Evolutionary conservation across 345 rosid species (phyloP), one percentile per base, ranked within the genome.

Genomic region (Schrenkiella parvula): DNA sequence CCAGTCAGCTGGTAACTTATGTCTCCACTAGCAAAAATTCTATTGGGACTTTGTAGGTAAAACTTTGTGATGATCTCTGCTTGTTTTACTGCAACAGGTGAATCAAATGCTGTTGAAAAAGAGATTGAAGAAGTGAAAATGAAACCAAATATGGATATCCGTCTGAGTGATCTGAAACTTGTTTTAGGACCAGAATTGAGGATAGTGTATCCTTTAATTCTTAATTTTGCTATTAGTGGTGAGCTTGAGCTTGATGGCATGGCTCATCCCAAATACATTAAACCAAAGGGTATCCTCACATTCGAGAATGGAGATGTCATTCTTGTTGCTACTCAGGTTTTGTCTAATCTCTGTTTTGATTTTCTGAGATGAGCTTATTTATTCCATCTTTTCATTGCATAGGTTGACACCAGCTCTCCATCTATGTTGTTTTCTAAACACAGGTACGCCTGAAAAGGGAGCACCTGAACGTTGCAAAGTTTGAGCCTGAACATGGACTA

Each of bases 301-400:
- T 91, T 95, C 72, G 97, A 95, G 82, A 95, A 95, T 67, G 99
- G 99, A 71, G 97, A 95, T 82, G 92, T 95, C 80, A 91, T 88
- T 84, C 99, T 95, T 51, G 99, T 91, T 77, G 96, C 97, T 46
- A 91, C 97, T 73, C 97, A 95, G 84, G 99, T 86, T 76, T 60
- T 59, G 18, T 58, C 78, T 59, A 31, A 22, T 67, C 21, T 38
- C 29, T 82, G 81, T 78, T 69, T 37, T 63, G 15, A 42, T 59
- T 25, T 34, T 64, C 47, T 51, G 52, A 71, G 13, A n/a, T 21
- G 35, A 42, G 22, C 39, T 35, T 29, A 15, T 61, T 41, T 13
- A 8, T 28, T 52, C 38, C 48, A 15, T 63, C 13, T 13, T 51
- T 71, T 55, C 59, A 47, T 23, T 47, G 55, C 47, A 50, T 39